Conservation (phyloP, 2,329 filamentous ascomycete species). For the Botrytis paeoniae region DNA sequence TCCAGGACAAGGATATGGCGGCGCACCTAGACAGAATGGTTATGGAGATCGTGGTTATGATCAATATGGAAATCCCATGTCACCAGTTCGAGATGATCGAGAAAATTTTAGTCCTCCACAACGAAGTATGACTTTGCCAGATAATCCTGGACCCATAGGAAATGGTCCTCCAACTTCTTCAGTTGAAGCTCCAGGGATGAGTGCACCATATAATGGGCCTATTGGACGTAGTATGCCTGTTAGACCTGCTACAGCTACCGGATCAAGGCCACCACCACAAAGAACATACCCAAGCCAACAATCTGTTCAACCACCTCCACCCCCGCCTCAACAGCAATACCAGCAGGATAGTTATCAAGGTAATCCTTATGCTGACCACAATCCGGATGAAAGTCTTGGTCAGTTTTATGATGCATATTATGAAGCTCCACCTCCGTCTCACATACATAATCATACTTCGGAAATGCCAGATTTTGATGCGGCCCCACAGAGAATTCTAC, state of each 20-base stretch:
- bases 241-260: conserved; percentile 54
- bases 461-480: conserved; percentile 37
- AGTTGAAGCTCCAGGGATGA: conserved; percentile 34
- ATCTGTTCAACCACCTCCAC: conserved; percentile 27
- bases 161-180: conserved; percentile 37
- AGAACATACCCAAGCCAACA: conserved; percentile 49
- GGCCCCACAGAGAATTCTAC: conserved; percentile 20
- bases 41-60: conserved; percentile 33
- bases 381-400: conserved; percentile 43
- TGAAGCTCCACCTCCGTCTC: conserved; percentile 36
- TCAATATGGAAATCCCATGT: conserved; percentile 28
- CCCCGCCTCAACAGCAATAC: conserved; percentile 24
- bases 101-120: conserved; percentile 50
- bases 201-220: conserved; percentile 47
- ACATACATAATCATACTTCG: conserved; percentile 23
- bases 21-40: conserved; percentile 28
- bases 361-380: conserved; percentile 30
- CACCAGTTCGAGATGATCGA: conserved; percentile 29
- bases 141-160: conserved; percentile 41
- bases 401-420: conserved; percentile 57
- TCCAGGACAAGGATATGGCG: conserved; percentile 22
- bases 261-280: conserved; percentile 52
- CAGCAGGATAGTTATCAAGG: conserved; percentile 20
- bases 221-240: conserved; percentile 47
- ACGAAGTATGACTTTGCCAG: conserved; percentile 62